phyloP scores from a whole-genome alignment of 805 yeast genomes.

The Wickerhamomyces ciferrii region DNA sequence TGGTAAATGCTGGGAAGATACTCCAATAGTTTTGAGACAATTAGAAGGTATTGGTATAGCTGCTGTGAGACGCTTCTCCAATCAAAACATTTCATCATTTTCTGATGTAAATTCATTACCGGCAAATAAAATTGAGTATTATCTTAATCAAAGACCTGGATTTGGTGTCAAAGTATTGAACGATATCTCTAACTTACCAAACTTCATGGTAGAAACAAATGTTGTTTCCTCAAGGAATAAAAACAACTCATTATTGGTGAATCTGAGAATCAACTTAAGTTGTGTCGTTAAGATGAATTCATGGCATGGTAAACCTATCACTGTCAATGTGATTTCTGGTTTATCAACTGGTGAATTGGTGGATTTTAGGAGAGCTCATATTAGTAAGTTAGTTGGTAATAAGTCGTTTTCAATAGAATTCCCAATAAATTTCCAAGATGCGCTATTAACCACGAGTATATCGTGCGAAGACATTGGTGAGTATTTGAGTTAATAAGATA shows the following conservation, averaged over 20 bases:
- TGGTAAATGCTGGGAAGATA: constrained; percentile 48
- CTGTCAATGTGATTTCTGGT: constrained; percentile 25
- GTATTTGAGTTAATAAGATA: no score
- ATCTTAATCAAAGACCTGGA: constrained; percentile 35
- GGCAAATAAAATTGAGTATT: constrained; percentile 33
- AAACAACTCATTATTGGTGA: constrained; percentile 12
- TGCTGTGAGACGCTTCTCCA: constrained; percentile 31
- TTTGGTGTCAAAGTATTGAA: constrained; percentile 31
- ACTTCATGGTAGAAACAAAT: constrained; percentile 20
- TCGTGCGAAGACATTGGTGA: constrained; percentile 33
- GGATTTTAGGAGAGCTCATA: constrained; percentile 37
- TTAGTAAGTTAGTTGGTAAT: constrained; percentile 18
- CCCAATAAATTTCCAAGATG: constrained; percentile 12
- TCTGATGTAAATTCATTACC: constrained; percentile 25
- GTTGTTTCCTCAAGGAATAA: constrained; percentile 7
- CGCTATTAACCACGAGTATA: constrained; percentile 24
- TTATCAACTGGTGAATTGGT: constrained; percentile 29
- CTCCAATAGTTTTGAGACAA: constrained; percentile 39
- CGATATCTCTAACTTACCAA: constrained; percentile 32
- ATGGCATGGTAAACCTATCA: constrained; percentile 30
- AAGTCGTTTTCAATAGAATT: constrained; percentile 24
- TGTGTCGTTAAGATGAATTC: constrained; percentile 9
- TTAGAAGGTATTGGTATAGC: constrained; percentile 40
- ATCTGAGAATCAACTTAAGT: constrained; percentile 16
- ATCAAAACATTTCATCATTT: constrained; percentile 28